A percentile compares a stretch with the other conserved stretches of the same genome.
These are phyloP conservation scores for Aspergillus sp. DNA, from an alignment of 2,329 filamentous ascomycete genomes.

Conservation along the genomic window DNA sequence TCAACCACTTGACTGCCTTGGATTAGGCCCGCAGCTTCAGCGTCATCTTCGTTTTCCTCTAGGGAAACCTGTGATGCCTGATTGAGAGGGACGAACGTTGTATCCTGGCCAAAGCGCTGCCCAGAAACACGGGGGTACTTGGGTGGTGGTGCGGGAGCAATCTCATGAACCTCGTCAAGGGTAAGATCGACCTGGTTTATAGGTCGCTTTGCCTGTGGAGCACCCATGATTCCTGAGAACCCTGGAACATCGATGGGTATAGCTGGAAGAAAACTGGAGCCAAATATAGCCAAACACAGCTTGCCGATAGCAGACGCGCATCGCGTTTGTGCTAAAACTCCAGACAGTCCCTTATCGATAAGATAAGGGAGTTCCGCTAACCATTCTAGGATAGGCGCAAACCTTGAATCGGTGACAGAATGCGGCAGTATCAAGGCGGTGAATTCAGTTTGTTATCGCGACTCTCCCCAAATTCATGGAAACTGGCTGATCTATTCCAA, in stretches of 20 bases:
- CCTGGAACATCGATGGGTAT: background rate
- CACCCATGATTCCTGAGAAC: constrained; percentile 12
- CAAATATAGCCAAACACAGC: background rate
- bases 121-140: constrained; percentile 19
- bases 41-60: constrained; percentile 36
- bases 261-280: background rate
- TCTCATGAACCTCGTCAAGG: constrained; percentile 19
- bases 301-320: background rate
- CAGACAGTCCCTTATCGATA: background rate
- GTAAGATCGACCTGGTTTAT: constrained; percentile 31
- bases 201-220: constrained; percentile 19
- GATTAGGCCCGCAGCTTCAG: constrained; percentile 32
- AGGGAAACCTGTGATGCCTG: constrained; percentile 28
- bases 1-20: constrained; percentile 35
- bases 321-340: background rate
- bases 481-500: background rate
- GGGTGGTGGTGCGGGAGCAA: background rate
- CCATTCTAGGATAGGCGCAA: too few relatives aligned
- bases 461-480: too few relatives aligned
- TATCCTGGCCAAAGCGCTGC: constrained; percentile 29
- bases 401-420: background rate
- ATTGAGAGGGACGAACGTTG: constrained; percentile 32
- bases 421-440: background rate
- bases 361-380: background rate
- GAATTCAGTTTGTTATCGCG: background rate